These are phyloP conservation scores for Talaromyces sp. DNA, from an alignment of 2,329 filamentous ascomycete genomes.

Conservation along the genomic window DNA sequence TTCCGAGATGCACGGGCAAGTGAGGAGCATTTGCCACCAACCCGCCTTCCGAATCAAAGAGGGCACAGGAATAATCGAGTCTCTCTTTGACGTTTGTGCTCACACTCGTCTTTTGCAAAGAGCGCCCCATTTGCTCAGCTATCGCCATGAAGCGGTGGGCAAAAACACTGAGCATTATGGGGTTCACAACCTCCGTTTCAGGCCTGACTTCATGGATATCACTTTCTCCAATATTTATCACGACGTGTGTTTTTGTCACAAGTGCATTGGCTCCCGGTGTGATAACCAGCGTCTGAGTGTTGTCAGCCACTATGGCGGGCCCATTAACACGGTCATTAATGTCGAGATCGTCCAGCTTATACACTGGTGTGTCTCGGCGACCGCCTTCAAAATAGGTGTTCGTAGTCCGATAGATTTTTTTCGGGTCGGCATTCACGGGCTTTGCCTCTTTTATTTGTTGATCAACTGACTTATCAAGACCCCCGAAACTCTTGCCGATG, in stretches of 20 bases:
- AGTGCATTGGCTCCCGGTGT: conserved; percentile 68
- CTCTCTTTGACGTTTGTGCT: conserved; percentile 76
- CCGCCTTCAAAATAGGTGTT: conserved; percentile 83
- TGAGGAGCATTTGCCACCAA: conserved; percentile 74
- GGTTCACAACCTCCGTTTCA: conserved; percentile 58
- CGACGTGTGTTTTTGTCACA: conserved; percentile 75
- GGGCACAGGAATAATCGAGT: conserved; percentile 71
- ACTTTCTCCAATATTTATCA: conserved; percentile 67
- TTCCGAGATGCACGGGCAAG: conserved; percentile 72
- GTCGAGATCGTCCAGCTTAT: conserved; percentile 70
- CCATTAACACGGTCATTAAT: conserved; percentile 70
- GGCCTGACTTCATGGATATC: conserved; percentile 46
- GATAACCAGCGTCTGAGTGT: conserved; percentile 74
- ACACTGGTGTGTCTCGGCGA: conserved; percentile 72
- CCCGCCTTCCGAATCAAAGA: conserved; percentile 67
- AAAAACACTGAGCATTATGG: conserved; percentile 73
- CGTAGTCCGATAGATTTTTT: conserved; percentile 62
- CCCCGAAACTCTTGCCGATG: conserved; percentile 82
- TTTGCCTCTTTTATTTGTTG: conserved; percentile 71
- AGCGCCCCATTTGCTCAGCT: conserved; percentile 77
- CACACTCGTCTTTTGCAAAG: conserved; percentile 74
- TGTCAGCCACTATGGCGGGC: conserved; percentile 75
- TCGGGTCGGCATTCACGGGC: conserved; percentile 52
- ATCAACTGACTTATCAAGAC: conserved; percentile 76
- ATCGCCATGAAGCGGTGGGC: conserved; percentile 82